Conservation (phyloP, 2,329 filamentous ascomycete species). For the Clarireedia monteithiana region DNA sequence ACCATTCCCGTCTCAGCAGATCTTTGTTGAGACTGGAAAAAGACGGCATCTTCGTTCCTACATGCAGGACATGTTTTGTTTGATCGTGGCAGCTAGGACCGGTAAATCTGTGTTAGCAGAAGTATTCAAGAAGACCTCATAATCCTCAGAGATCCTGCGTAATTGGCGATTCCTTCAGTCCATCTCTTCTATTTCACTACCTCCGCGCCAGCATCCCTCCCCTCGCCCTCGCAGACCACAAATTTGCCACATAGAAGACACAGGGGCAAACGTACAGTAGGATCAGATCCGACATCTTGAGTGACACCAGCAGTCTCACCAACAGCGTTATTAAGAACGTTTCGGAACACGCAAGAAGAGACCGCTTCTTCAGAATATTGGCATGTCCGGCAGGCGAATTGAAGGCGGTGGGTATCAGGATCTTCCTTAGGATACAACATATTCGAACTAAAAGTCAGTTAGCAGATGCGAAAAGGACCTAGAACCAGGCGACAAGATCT, state of each 20-base stretch:
- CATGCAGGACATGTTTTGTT: slow-evolving; percentile 82
- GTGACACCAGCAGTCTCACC: slow-evolving; percentile 96
- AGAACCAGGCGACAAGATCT: slow-evolving; percentile 17
- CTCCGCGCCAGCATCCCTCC: neutral
- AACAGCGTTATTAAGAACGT: slow-evolving; percentile 82
- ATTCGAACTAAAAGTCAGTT: slow-evolving; percentile 60
- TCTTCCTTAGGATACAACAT: slow-evolving; percentile 98
- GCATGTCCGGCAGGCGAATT: slow-evolving; percentile 95
- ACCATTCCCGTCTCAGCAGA: slow-evolving; percentile 98
- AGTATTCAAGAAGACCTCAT: slow-evolving; percentile 6
- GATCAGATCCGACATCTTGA: slow-evolving; percentile 93
- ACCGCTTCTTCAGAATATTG: slow-evolving; percentile 81
- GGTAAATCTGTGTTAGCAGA: slow-evolving; percentile 34
- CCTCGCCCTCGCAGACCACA: slow-evolving; percentile 34
- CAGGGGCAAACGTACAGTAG: slow-evolving; percentile 75
- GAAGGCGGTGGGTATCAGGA: slow-evolving; percentile 69
- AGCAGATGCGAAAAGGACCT: slow-evolving; percentile 14
- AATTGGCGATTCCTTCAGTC: neutral
- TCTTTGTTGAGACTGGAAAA: slow-evolving; percentile 97
- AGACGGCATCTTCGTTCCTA: slow-evolving; percentile 83
- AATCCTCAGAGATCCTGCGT: neutral
- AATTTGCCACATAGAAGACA: slow-evolving; percentile 41
- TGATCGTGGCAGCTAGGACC: slow-evolving; percentile 76
- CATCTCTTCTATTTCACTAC: neutral
- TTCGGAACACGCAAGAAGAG: slow-evolving; percentile 90